Base-by-base conservation (phyloP, 192 early-diverging fungal species). In the Backusella tuberculispora region DNA sequence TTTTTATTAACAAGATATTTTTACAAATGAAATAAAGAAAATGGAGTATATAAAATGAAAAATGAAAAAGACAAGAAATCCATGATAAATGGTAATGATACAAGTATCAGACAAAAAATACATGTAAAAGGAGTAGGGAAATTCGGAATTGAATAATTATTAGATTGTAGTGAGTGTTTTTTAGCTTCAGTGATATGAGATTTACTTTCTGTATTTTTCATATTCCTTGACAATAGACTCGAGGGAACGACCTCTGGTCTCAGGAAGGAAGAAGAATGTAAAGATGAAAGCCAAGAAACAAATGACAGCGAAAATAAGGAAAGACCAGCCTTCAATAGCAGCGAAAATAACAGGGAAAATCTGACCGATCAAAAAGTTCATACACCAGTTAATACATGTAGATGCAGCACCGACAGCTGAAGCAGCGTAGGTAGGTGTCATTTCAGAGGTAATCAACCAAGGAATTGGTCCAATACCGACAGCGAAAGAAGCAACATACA, bases 401-500 rank as follows among this genome's bases (percentile, higher is more conserved):
- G 93, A 90, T 14, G 95, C 78, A 4, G 90, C 87, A 0, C 90
- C 88, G 29, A 92, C 91, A 7, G 92, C 77, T 0, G 91, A 89
- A 63, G 92, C 83, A 0, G 92, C 93, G 74, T 91, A 92, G 7
- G 89, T 86, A 1, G 95, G 94, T 8, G 91, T 82, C 71, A 94
- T 84, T 72, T 95, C 94, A 15, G 92, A 90, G 2, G 91, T 83
- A 46, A 93, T 85, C 24, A 94, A 81, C 92, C 93, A 95, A 8
- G 95, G 93, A 63, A 95, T 93, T 3, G 91, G 89, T 42, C 93
- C 93, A 6, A 94, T 81, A 41, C 94, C 95, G 26, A 95, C 81
- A 63, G 91, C 91, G 82, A 95, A 95, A 69, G 83, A 85, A 37
- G 90, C 90, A 63, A 91, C 93, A 82, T 91, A 95, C 10, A 90